Evolutionary conservation across 1,284 basidiomycete species (phyloP).

Genomic region (Ceratobasidium sp.): DNA sequence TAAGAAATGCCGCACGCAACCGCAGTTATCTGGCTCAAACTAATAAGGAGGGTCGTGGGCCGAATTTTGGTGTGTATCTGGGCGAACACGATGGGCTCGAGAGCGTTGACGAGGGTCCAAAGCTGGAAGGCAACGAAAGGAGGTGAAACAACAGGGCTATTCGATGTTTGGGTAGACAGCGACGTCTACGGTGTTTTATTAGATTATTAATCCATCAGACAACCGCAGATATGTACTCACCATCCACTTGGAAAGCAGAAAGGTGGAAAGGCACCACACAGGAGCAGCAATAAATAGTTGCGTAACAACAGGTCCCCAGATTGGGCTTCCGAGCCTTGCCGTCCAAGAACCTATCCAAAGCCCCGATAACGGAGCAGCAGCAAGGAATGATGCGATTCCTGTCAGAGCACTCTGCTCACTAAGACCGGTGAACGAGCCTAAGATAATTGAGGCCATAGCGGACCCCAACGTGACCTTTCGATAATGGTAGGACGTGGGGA

Average conservation of each 20-base stretch:
- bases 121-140: conserved; percentile 40
- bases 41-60: conserved; percentile 13
- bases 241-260: conserved; percentile 59
- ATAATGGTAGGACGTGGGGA: conserved; percentile 62
- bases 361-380: conserved; percentile 67
- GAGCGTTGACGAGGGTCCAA: conserved; percentile 40
- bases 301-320: conserved; percentile 68
- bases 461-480: conserved; percentile 59
- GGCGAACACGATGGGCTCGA: conserved; percentile 42
- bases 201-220: conserved; percentile 2
- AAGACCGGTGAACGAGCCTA: conserved; percentile 55
- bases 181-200: conserved; percentile 14
- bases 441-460: conserved; percentile 56
- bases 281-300: conserved; percentile 68
- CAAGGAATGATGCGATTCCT: conserved; percentile 62
- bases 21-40: conserved; percentile 17
- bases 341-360: conserved; percentile 72
- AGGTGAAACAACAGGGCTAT: conserved; percentile 41
- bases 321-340: conserved; percentile 62
- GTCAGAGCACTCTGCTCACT: conserved; percentile 50
- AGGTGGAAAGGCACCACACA: conserved; percentile 61
- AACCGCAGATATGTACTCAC: conserved; percentile 55
- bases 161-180: conserved; percentile 45
- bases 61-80: conserved; percentile 48
- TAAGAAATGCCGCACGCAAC: conserved; percentile 22